Evolutionary conservation across 2,329 filamentous ascomycete species (phyloP).

Genomic region (Coniochaeta hoffmannii): DNA sequence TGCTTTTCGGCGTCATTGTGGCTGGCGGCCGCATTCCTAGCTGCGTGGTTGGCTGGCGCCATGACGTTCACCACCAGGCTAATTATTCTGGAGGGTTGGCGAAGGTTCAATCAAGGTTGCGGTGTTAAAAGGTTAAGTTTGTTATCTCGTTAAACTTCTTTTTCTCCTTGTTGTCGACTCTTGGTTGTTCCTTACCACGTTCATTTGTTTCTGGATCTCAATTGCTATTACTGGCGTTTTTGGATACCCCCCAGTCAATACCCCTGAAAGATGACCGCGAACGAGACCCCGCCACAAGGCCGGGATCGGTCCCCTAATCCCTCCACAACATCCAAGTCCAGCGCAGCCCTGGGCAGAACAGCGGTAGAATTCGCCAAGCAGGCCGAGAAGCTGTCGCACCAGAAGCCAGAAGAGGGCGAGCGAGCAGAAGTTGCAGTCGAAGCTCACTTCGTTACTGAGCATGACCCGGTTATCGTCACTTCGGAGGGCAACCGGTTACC

Average conservation of each 20-base stretch:
- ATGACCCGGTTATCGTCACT: constrained; percentile 65
- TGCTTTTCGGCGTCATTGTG: constrained; percentile 4
- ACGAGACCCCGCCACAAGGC: background rate
- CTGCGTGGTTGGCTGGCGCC: background rate
- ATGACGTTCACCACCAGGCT: background rate
- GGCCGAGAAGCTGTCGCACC: constrained; percentile 47
- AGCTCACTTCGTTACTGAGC: constrained; percentile 59
- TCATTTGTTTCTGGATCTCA: background rate
- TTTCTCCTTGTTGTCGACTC: background rate
- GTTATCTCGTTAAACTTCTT: background rate
- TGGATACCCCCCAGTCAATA: background rate
- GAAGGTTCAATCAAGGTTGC: background rate
- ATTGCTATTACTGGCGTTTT: background rate
- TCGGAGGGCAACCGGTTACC: constrained; percentile 60
- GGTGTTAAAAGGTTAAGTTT: background rate
- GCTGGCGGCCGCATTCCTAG: background rate
- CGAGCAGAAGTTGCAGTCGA: constrained; percentile 46
- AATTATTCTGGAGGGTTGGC: background rate
- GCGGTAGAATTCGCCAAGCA: constrained; percentile 55
- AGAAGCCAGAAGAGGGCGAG: constrained; percentile 21
- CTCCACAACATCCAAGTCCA: constrained; percentile 9
- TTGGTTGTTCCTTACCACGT: background rate
- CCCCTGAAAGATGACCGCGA: background rate
- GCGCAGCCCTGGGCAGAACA: constrained; percentile 23
- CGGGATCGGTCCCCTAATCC: background rate